These are phyloP conservation scores for Leccinum pallidistipes DNA, from an alignment of 1,284 basidiomycete species.

Conservation along the genomic window DNA sequence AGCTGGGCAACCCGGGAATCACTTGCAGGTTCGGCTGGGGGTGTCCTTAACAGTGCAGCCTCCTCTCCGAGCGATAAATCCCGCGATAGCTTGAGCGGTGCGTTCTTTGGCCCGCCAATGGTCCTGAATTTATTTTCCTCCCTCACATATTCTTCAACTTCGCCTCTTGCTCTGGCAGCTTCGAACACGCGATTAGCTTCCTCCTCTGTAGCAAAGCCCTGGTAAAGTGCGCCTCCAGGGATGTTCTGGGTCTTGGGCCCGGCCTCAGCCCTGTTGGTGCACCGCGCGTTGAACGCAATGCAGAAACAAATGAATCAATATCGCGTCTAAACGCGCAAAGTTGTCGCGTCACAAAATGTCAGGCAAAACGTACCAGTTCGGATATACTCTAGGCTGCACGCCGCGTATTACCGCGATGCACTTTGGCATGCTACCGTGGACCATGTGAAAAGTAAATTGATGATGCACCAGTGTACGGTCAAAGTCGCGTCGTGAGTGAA, in stretches of 20 bases:
- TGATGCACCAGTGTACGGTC: background rate
- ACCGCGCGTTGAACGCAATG: background rate
- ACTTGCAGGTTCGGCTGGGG: conserved; percentile 5
- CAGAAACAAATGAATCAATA: conserved; percentile 3
- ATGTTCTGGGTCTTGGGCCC: conserved; percentile 41
- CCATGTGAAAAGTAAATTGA: conserved; percentile 31
- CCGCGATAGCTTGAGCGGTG: background rate
- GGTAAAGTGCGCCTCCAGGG: conserved; percentile 40
- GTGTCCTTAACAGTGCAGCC: conserved; percentile 17
- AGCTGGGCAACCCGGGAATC: conserved; percentile 8
- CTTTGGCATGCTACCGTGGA: conserved; percentile 24
- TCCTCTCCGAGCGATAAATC: conserved; percentile 15
- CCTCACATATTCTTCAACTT: conserved; percentile 19
- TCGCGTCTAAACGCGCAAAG: conserved; percentile 8
- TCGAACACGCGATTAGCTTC: conserved; percentile 45
- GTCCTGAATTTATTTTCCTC: background rate
- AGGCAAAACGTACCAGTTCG: conserved; percentile 41
- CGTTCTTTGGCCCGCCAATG: conserved; percentile 4
- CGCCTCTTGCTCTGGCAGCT: conserved; percentile 30
- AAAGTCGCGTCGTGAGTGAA: conserved; percentile 3
- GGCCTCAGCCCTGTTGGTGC: conserved; percentile 43
- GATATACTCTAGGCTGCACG: conserved; percentile 45
- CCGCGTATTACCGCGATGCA: conserved; percentile 52
- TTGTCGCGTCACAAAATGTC: conserved; percentile 8
- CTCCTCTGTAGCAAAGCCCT: conserved; percentile 43